phyloP scores from a whole-genome alignment of 1,139 yeast species.

The Suhomyces wounanorum region DNA sequence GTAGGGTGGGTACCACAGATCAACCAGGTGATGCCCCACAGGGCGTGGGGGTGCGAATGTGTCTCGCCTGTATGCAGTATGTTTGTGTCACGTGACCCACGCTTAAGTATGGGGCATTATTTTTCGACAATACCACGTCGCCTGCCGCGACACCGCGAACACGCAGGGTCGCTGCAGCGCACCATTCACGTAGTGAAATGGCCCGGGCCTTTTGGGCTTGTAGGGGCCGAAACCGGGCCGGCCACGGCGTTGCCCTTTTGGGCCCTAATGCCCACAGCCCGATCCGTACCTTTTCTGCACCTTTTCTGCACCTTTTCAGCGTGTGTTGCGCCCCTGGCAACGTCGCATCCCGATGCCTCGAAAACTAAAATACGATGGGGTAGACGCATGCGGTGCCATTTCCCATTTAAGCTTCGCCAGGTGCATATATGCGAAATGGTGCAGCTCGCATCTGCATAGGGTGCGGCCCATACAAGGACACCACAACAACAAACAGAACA shows the following conservation, averaged over 20 bases:
- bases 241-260: neutral
- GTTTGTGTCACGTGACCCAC: neutral
- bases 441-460: slow-evolving; percentile 1
- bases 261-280: too few relatives aligned
- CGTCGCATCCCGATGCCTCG: neutral
- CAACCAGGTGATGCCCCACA: too few relatives aligned
- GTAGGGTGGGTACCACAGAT: too few relatives aligned
- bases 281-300: too few relatives aligned
- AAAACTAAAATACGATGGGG: neutral
- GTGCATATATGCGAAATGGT: slow-evolving; percentile 1
- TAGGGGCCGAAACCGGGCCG: too few relatives aligned
- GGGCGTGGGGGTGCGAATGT: too few relatives aligned
- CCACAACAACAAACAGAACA: neutral
- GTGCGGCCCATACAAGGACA: neutral
- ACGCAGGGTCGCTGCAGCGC: neutral
- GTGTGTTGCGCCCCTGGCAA: neutral
- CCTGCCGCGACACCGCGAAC: neutral
- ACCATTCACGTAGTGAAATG: neutral
- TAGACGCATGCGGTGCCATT: neutral
- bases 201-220: too few relatives aligned
- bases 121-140: neutral
- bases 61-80: too few relatives aligned
- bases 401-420: neutral
- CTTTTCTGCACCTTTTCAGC: too few relatives aligned
- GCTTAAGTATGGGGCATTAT: neutral